Evolutionary conservation across 2,329 filamentous ascomycete genomes (phyloP), one percentile per base, ranked within the genome.

Genomic region (Sclerotinia glacialis): DNA sequence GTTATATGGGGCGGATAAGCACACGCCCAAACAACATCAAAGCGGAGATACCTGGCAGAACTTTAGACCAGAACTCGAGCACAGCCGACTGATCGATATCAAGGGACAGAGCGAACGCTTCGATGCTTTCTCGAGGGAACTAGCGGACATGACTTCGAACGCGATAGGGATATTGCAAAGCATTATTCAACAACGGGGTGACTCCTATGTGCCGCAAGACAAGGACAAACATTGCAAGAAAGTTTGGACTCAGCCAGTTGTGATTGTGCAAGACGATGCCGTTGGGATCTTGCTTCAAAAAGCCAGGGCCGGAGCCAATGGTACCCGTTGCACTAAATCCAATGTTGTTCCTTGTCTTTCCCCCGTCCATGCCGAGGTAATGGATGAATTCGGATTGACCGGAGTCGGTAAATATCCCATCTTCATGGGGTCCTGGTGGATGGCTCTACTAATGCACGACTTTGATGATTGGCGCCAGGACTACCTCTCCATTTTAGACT

Each of bases 391-490:
- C 6, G 34, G 53, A 16, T 21, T 56, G 11, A 6, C 21, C 21
- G 53, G 53, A 14, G 53, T 56, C 31, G 53, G 34, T 8, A 28
- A 21, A 14, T 56, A 56, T 56, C 21, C 53, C 37, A 31, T 56
- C 11, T 42, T 56, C 11, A 28, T 34, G 11, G 31, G 16, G 6
- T 14, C 53, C 18, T 56, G 53, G 53, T 56, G 34, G 34, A 56
- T 56, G 31, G 8, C 31, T 9, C 3, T 40, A 26, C 9, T 23
- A 6, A 16, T 56, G 31, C 9, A 56, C 21, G 53, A 40, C 8
- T 40, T 56, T 40, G 53, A 56, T 56, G 53, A 56, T n/a, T 56
- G 53, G 53, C n/a, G 34, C 9, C 53, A 40, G 11, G 53, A 56
- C 6, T 42, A 14, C 3, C 21, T 56, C 14, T 23, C 23, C 14